A percentile compares a stretch with the other conserved stretches of the same genome.
Evolutionary conservation across 2,329 filamentous ascomycete genomes (phyloP).

Genomic region (Lachnellula subtilissima): DNA sequence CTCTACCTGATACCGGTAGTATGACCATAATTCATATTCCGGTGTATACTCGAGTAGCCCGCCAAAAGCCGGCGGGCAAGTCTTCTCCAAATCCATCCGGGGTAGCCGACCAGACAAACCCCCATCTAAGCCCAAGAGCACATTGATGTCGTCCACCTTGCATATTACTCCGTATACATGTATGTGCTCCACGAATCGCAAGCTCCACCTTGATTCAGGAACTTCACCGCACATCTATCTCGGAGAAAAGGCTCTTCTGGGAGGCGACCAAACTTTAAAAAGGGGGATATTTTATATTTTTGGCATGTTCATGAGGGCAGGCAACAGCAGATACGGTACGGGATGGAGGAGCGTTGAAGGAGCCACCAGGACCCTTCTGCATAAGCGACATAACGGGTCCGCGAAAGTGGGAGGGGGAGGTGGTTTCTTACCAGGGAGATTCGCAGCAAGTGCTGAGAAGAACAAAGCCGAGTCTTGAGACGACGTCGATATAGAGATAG

Average conservation of each 20-base stretch:
- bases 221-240: constrained; percentile 9
- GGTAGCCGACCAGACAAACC: constrained; percentile 10
- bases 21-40: background rate
- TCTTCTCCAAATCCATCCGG: constrained; percentile 4
- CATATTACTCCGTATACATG: background rate
- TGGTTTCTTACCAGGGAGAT: background rate
- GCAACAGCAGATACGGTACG: constrained; percentile 8
- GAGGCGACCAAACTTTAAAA: background rate
- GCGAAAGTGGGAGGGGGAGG: background rate
- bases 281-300: background rate
- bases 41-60: background rate
- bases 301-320: constrained; percentile 1
- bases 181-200: constrained; percentile 8
- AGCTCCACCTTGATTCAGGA: constrained; percentile 5
- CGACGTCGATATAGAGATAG: constrained; percentile 10
- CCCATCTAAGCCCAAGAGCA: background rate
- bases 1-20: background rate
- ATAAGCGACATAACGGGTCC: constrained; percentile 4
- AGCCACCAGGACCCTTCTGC: background rate
- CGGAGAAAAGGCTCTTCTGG: constrained; percentile 10
- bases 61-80: background rate
- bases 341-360: constrained; percentile 1
- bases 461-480: background rate
- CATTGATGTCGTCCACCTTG: background rate
- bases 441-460: background rate